Percentiles rank a stretch among this genome's conserved stretches.
Conservation (phyloP, 768 basidiomycete genomes). For the Hydnomerulius pinastri region DNA sequence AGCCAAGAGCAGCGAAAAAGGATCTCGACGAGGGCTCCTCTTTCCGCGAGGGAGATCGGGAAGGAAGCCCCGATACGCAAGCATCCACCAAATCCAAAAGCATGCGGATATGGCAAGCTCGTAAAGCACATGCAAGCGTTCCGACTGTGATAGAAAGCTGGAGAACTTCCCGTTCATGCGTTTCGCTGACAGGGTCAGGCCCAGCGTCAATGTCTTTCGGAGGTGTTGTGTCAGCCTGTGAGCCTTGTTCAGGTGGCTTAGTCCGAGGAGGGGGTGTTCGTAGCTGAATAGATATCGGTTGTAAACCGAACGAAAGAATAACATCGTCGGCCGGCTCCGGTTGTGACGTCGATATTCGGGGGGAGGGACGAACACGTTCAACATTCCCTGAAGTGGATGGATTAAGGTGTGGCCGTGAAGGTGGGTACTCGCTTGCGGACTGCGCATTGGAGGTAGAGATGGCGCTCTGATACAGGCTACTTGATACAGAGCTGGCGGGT, state of each 20-base stretch:
- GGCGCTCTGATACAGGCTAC: conserved; percentile 82
- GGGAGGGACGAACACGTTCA: conserved; percentile 5
- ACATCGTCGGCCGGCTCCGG: conserved; percentile 38
- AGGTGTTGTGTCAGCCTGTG: conserved; percentile 5
- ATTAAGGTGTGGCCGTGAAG: not conserved
- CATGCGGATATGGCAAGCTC: conserved; percentile 56
- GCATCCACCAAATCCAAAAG: conserved; percentile 45
- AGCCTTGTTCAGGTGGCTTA: conserved; percentile 11
- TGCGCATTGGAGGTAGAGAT: conserved; percentile 39
- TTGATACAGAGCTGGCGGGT: conserved; percentile 49
- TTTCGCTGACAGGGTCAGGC: conserved; percentile 5
- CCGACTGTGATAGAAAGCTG: conserved; percentile 48
- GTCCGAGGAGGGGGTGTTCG: conserved; percentile 42
- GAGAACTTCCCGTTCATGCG: conserved; percentile 32
- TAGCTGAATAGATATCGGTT: conserved; percentile 60
- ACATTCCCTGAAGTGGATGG: not conserved
- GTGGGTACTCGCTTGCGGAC: not conserved
- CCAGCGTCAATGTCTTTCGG: not conserved
- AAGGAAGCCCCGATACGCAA: conserved; percentile 27
- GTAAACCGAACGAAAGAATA: conserved; percentile 62
- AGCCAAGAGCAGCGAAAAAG: conserved; percentile 26
- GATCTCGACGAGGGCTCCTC: conserved; percentile 11
- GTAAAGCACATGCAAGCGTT: conserved; percentile 54
- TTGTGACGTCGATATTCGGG: conserved; percentile 7
- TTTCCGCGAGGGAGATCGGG: conserved; percentile 13